These are phyloP conservation scores for Umbellularia californica DNA, from an alignment of 164 flowering plant species.

Conservation along the genomic window DNA sequence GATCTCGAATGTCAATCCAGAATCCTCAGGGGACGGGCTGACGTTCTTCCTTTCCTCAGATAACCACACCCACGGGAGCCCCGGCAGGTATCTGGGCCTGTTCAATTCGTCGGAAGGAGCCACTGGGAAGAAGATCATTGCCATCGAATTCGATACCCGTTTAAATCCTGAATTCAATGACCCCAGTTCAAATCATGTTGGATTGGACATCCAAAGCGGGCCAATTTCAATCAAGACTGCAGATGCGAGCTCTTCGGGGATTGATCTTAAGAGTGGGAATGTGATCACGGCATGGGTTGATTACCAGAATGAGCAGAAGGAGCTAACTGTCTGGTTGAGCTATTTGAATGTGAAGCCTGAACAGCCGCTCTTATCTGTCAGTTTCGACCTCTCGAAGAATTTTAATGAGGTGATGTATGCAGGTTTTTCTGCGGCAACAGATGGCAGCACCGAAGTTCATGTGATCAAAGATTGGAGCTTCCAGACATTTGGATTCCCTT, in stretches of 20 bases:
- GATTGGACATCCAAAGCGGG: conserved; percentile 55
- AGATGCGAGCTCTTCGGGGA: conserved; percentile 26
- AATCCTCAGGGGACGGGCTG: conserved; percentile 73
- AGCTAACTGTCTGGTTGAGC: conserved; percentile 57
- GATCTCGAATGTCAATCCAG: conserved; percentile 45
- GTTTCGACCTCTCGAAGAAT: conserved; percentile 48
- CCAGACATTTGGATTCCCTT: conserved; percentile 41
- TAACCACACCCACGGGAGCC: conserved; percentile 56
- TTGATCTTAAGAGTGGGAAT: conserved; percentile 72
- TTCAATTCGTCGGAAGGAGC: conserved; percentile 56
- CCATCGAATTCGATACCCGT: conserved; percentile 77
- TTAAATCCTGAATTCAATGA: conserved; percentile 54
- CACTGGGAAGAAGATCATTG: conserved; percentile 53
- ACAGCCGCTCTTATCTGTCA: conserved; percentile 40
- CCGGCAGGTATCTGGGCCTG: conserved; percentile 78
- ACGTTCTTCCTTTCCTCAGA: conserved; percentile 68
- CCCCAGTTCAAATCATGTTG: conserved; percentile 70
- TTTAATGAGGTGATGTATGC: conserved; percentile 50
- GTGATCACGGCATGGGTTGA: conserved; percentile 76
- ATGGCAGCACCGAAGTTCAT: conserved; percentile 85
- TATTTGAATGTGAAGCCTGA: conserved; percentile 50
- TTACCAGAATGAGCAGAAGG: conserved; percentile 42
- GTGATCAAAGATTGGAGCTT: conserved; percentile 65
- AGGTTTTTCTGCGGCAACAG: conserved; percentile 84
- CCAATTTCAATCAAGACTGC: conserved; percentile 52